A percentile compares a stretch with the other conserved stretches of the same genome.
These are phyloP conservation scores for Colletotrichum sp. DNA, from an alignment of 2,329 filamentous ascomycete species.

Conservation along the genomic window DNA sequence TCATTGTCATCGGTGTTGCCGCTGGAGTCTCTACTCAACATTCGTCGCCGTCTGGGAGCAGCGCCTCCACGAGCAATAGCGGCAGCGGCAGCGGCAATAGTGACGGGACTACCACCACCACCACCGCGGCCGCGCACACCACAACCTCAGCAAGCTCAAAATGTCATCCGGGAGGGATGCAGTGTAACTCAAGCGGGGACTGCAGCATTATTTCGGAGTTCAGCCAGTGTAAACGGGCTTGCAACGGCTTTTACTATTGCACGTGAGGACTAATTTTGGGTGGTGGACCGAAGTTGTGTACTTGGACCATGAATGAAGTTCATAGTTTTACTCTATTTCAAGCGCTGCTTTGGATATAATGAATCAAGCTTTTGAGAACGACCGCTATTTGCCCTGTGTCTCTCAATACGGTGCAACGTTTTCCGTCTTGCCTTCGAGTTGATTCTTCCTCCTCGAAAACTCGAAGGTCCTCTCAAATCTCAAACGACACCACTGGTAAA, in stretches of 20 bases:
- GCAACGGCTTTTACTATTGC: neutral
- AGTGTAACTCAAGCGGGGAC: neutral
- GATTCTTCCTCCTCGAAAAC: neutral
- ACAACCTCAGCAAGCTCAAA: neutral
- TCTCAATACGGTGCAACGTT: neutral
- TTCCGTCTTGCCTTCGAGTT: neutral
- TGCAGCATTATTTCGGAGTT: neutral
- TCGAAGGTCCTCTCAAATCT: conserved; percentile 13
- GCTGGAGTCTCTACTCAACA: neutral
- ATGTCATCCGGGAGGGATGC: neutral
- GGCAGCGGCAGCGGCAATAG: neutral
- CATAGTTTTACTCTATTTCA: neutral
- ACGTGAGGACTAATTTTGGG: neutral
- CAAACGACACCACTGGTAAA: conserved; percentile 4
- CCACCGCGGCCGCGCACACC: neutral
- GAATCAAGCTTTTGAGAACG: neutral
- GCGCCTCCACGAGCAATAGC: neutral
- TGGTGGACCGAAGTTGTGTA: neutral
- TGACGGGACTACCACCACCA: neutral
- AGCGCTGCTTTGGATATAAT: neutral
- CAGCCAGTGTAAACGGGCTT: neutral
- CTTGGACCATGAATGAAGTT: neutral
- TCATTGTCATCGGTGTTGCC: neutral
- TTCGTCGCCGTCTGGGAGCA: neutral
- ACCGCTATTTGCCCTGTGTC: neutral